Percentiles rank a stretch among this genome's conserved stretches.
Evolutionary conservation across 805 yeast species (phyloP).

Genomic region (Lipomyces sp.): DNA sequence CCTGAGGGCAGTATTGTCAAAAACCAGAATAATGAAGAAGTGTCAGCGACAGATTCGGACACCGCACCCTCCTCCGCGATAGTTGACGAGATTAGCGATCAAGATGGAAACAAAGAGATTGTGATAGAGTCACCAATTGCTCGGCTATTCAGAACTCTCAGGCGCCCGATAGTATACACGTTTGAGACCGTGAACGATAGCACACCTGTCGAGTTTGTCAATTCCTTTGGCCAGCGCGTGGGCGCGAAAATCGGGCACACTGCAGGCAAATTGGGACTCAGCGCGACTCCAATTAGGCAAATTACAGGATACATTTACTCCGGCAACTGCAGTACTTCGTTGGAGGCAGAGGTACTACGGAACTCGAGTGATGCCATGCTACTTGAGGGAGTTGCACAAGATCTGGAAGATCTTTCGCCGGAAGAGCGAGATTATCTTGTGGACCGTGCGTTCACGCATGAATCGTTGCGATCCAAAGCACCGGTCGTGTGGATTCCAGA

Average conservation of each 20-base stretch:
- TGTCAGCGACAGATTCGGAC: not conserved
- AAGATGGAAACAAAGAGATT: constrained; percentile 1
- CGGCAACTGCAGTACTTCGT: constrained; percentile 15
- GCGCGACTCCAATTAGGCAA: constrained; percentile 2
- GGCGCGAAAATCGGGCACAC: constrained; percentile 10
- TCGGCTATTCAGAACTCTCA: constrained; percentile 8
- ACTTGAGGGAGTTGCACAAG: constrained; percentile 34
- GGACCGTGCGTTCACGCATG: constrained; percentile 36
- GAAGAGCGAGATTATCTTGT: constrained; percentile 33
- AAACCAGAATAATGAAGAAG: not conserved
- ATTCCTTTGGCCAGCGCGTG: not conserved
- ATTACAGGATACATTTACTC: constrained; percentile 22
- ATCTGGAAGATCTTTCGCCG: constrained; percentile 30
- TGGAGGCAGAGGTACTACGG: constrained; percentile 18
- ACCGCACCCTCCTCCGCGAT: not conserved
- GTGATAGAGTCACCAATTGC: constrained; percentile 20
- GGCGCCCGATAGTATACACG: constrained; percentile 12
- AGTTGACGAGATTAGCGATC: constrained; percentile 5
- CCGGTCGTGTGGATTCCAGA: constrained; percentile 47
- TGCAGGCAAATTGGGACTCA: constrained; percentile 10
- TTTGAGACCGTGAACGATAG: not conserved
- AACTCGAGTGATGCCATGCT: constrained; percentile 20
- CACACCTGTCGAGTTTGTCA: constrained; percentile 12
- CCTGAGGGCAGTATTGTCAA: not conserved
- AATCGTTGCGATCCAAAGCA: constrained; percentile 32